Evolutionary conservation across 176 grass and related monocot genomes (phyloP), one percentile per base, ranked within the genome.

Genomic region (Dactylis glomerata): DNA sequence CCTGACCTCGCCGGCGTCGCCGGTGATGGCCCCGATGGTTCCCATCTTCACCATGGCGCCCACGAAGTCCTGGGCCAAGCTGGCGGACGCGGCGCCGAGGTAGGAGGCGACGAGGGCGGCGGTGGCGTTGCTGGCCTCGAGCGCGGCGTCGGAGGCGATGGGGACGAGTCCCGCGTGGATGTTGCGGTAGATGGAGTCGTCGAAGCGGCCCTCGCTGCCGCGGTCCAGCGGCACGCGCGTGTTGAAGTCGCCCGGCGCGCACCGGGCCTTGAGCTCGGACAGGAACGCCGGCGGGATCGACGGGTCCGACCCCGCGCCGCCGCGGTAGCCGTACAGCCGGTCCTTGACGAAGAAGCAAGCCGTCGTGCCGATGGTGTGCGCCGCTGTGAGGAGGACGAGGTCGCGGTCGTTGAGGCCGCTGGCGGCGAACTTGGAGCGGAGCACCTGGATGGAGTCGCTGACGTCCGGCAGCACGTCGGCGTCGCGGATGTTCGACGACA

Each of bases 321-420:
- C 57, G 32, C 68, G 87, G 87, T 81, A 94, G 80, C 44, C 82
- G 81, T 97, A 97, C 16, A 97, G 88, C 17, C 94, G 71, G 73
- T 87, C 86, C 82, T 89, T 87, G 0, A 97, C 75, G 81, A 97
- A 97, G 88, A 97, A 97, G 75, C 94, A 97, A 65, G 94, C 92
- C 52, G 94, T 94, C 22, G 94, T 94, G 37, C 94, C 94, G 34
- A 97, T 90, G 27, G 94, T 97, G 82, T 97, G 94, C 55, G 94
- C 94, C 80, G 92, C 94, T 93, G 86, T 67, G 65, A 97, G 94
- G 62, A 97, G 76, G 30, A 97, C 94, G 58, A 97, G 94, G 91
- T 97, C 94, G 44, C 87, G 87, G 30, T 87, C 92, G 28, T 64
- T 55, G 64, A 97, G 92, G 76, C 92, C 92, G 66, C 67, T 73